These are phyloP conservation scores for Monilinia polystroma DNA, from an alignment of 2,329 filamentous ascomycete genomes.

Conservation along the genomic window DNA sequence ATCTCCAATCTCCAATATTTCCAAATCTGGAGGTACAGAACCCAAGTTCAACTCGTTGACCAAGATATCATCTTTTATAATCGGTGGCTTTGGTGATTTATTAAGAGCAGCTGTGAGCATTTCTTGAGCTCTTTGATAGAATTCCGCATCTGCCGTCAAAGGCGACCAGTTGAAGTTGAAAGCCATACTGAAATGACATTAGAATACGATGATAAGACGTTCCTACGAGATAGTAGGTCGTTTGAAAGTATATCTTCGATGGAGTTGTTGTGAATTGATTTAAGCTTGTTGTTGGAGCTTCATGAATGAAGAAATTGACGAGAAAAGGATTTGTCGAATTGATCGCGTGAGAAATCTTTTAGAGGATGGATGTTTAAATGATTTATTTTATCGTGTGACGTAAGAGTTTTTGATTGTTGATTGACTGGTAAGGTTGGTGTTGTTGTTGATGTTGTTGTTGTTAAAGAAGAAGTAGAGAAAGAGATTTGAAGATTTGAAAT, in stretches of 20 bases:
- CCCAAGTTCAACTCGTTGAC: conserved; percentile 97
- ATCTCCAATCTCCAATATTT: conserved; percentile 97
- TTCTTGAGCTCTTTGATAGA: conserved; percentile 87
- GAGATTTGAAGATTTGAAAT: background rate
- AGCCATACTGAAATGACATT: conserved; percentile 63
- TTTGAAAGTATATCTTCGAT: conserved; percentile 29
- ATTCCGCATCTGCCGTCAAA: conserved; percentile 88
- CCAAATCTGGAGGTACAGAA: conserved; percentile 88
- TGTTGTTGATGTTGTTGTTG: background rate
- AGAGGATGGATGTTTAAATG: background rate
- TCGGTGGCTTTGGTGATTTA: conserved; percentile 95
- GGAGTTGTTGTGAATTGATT: conserved; percentile 30
- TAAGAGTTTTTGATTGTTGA: background rate
- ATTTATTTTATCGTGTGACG: conserved; percentile 8
- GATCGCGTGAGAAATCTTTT: conserved; percentile 3
- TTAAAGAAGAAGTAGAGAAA: background rate
- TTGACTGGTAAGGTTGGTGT: background rate
- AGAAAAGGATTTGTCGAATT: background rate
- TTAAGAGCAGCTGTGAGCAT: conserved; percentile 93
- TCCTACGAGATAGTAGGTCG: background rate
- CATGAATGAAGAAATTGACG: conserved; percentile 17
- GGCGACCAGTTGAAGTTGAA: conserved; percentile 99
- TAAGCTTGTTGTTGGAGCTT: background rate
- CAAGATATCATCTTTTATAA: conserved; percentile 98
- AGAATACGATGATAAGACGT: conserved; percentile 25